These are phyloP conservation scores for Russula dissimulans DNA, from an alignment of 768 basidiomycete species.

Conservation along the genomic window DNA sequence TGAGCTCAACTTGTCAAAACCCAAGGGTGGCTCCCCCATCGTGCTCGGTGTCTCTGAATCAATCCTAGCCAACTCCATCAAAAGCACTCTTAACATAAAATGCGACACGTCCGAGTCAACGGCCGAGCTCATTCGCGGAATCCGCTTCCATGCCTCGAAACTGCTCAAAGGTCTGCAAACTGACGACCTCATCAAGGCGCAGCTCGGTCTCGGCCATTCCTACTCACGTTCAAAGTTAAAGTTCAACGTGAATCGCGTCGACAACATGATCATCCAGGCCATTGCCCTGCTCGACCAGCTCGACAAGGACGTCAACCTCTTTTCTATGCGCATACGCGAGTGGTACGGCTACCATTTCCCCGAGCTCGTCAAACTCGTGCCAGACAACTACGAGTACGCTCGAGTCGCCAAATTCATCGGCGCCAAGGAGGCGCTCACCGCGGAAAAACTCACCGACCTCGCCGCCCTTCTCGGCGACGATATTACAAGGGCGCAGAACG, in stretches of 20 bases:
- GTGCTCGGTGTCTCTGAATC: slow-evolving; percentile 74
- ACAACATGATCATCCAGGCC: slow-evolving; percentile 99
- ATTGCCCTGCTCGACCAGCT: slow-evolving; percentile 97
- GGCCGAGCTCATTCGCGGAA: slow-evolving; percentile 82
- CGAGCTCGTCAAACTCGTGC: slow-evolving; percentile 85
- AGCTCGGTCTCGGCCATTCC: slow-evolving; percentile 94
- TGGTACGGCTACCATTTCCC: slow-evolving; percentile 99
- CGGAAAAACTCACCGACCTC: slow-evolving; percentile 74
- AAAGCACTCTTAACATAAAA: slow-evolving; percentile 55
- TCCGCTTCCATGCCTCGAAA: slow-evolving; percentile 84
- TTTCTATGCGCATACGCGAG: slow-evolving; percentile 95
- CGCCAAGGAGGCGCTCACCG: slow-evolving; percentile 71
- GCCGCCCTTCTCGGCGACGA: slow-evolving; percentile 77
- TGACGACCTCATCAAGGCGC: slow-evolving; percentile 85
- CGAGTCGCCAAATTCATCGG: slow-evolving; percentile 77
- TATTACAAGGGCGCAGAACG: slow-evolving; percentile 78
- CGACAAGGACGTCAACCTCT: slow-evolving; percentile 98
- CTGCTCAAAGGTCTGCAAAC: slow-evolving; percentile 82
- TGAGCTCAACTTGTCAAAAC: slow-evolving; percentile 77
- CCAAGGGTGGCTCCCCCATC: slow-evolving; percentile 59
- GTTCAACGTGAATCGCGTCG: slow-evolving; percentile 91
- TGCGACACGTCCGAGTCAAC: slow-evolving; percentile 78
- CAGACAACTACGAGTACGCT: slow-evolving; percentile 95
- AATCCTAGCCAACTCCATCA: slow-evolving; percentile 68
- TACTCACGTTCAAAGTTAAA: slow-evolving; percentile 97